Evolutionary conservation across 2,329 filamentous ascomycete genomes (phyloP), one percentile per base, ranked within the genome.

Genomic region (Huntiella savannae): DNA sequence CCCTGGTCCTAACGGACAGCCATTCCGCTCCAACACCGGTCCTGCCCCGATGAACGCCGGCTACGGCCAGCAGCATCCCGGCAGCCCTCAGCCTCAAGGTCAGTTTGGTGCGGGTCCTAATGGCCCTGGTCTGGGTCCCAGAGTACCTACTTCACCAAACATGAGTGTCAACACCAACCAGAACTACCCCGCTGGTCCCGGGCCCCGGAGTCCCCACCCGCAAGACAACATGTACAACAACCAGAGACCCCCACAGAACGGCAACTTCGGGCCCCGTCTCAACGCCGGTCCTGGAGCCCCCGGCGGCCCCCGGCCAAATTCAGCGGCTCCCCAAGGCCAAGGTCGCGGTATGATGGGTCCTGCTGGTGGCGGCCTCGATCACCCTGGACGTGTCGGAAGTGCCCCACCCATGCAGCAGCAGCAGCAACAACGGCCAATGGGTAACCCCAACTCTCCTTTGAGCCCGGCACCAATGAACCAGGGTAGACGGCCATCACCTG

Each of bases 201-300:
- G 53, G n/a, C 50, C 50, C 13, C 52, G 49, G 12, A 55, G 55
- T 1, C 54, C 33, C 43, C 57, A 5, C 54, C 55, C 33, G 17
- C 52, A 11, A 47, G 56, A 46, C 15, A 47, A 47, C 35, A 28
- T 46, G 17, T 28, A 28, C 22, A 28, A 28, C 22, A 45, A 40
- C 15, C 38, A 39, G 22, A 38, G 43, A 28, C 47, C 19, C 4
- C 47, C 40, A 10, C 44, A 33, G 2, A 43, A 44, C 4, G 55
- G 56, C 15, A 59, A 62, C 33, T 65, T 65, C 39, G 65, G 64
- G 11, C 58, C 61, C 4, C 61, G 65, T 57, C 38, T 58, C 58
- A 19, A 57, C 56, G 16, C 60, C 57, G 1, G 53, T 51, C 28
- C 58, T 53, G 36, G 40, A 36, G 34, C 32, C n/a, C 40, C 37